Evolutionary conservation across 441 rosid species (phyloP), one percentile per base, ranked within the genome.

Genomic region (Euphorbia celastroides): DNA sequence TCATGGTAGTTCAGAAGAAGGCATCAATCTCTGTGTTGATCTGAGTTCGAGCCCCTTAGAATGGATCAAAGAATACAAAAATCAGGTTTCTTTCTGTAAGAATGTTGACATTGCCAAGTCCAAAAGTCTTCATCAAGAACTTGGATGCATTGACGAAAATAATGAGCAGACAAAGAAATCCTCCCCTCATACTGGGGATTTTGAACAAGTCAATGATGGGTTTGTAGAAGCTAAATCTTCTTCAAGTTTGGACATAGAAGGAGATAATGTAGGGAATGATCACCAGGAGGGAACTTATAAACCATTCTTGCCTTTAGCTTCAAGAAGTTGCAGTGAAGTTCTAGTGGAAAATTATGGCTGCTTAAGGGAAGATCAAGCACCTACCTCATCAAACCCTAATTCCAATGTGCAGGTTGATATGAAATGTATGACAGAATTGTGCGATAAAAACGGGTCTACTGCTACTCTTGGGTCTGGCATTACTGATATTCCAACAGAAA

Each of bases 21-120:
- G 96, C 74, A 78, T 92, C 59, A 89, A 84, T 64, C 93, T 92
- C 60, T 84, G 73, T 65, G 95, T 92, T 75, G 98, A 92, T 78
- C 72, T 92, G 58, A 77, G 75, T 73, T 86, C 85, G 46, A 82
- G 75, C 68, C 91, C 89, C 64, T 76, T 81, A 69, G 88, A 86
- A 20, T 92, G 93, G 98, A 77, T 78, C 65, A 81, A 78, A 42
- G 81, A 82, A 69, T 74, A 85, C 79, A 82, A 74, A 69, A 72
- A 70, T 31, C 86, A 84, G 80, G 81, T 89, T 70, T 74, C 75
- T 75, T 78, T 81, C 34, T 72, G 58, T 74, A 83, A 84, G 63
- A 80, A 75, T 73, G 69, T 71, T 60, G 60, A 67, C 59, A 70
- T 67, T 56, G 73, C 74, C 38, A 88, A 80, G 78, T 68, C 83